phyloP scores from a whole-genome alignment of 495 filamentous ascomycete species.

The Neurospora sp. region DNA sequence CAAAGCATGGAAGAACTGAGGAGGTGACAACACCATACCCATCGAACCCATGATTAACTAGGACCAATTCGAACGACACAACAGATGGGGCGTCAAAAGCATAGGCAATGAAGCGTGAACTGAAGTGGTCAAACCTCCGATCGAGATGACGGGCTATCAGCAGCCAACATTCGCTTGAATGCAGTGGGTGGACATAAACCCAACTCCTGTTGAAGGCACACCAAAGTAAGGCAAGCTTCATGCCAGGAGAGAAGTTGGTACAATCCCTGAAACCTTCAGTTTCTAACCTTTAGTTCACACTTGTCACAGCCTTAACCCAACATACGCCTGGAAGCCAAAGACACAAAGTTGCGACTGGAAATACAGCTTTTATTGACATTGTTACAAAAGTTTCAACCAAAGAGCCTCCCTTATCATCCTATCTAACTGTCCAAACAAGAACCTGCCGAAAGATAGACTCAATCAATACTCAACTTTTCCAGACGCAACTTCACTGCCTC shows the following conservation, averaged over 20 bases:
- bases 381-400: background rate
- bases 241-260: background rate
- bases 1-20: background rate
- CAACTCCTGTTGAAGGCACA: background rate
- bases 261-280: background rate
- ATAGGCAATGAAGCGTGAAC: background rate
- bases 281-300: background rate
- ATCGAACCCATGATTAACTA: background rate
- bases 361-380: background rate
- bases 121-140: background rate
- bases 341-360: background rate
- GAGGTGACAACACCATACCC: background rate
- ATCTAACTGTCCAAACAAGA: background rate
- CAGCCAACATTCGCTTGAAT: background rate
- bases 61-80: background rate
- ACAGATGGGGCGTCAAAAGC: background rate
- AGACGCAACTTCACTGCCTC: conserved; percentile 33
- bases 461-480: conserved; percentile 22
- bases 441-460: background rate
- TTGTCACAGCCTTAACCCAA: background rate
- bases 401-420: background rate
- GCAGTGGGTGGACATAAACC: background rate
- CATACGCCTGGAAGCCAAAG: background rate
- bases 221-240: background rate
- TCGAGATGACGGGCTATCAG: background rate